Evolutionary conservation across 106 monocot genomes (phyloP), one percentile per base, ranked within the genome.

Genomic region (Gastrodia elata): DNA sequence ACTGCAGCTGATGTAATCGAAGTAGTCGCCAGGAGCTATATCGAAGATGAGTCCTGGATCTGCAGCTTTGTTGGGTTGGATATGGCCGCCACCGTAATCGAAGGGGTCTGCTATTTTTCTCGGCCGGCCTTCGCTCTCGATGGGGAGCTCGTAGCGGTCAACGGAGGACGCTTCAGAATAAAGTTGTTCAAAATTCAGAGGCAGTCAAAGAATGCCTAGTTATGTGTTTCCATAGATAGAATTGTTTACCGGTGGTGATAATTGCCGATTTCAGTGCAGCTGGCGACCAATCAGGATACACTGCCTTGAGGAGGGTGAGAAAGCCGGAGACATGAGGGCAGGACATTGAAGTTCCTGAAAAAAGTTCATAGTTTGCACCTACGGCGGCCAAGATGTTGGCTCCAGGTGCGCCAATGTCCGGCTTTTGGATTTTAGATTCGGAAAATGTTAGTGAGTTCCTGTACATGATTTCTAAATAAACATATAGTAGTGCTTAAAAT

Each of bases 1-100:
- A 6, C 20, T 56, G 56, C 82, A 73, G 85, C 85, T 83, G 68
- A 65, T 28, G 39, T 85, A 91, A 8, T 91, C 91, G 7, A 18
- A 75, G 43, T 43, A 43, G 0, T 43, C 43, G 8, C 15, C 15
- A 10, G 43, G 43, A 15, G 8, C 43, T 7, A 43, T 43, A 15
- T 43, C 43, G 43, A 10, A 43, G 43, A 43, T 15, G 15, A 43
- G 43, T 10, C 43, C 43, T 7, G 43, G 43, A 43, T 43, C 43
- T 43, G 43, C 43, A 43, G 43, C 43, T 43, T 43, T 43, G 43
- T 43, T 43, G 8, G 43, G 43, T 7, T 43, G 8, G 43, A 43
- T 43, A 15, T 43, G 43, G 43, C 43, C 43, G 43, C 43, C 43
- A 0, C 43, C 43, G 2, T 43, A 43, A 15, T 43, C 43, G 43